Evolutionary conservation across 2,329 filamentous ascomycete genomes (phyloP).

Genomic region (Pseudocercospora eumusae): DNA sequence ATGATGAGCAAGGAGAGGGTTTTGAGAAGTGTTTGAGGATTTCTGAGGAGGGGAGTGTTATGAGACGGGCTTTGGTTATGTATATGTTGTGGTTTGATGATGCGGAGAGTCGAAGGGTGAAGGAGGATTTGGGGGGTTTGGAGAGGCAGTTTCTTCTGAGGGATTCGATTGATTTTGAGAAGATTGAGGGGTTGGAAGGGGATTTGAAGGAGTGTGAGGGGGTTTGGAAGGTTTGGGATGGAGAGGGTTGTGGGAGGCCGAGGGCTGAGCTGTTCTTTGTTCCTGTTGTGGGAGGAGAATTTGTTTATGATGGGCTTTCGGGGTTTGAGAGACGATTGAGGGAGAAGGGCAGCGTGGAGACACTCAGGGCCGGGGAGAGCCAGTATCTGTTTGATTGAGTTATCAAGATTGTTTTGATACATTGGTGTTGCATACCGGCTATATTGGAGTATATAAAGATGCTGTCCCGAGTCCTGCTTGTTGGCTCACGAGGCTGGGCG

Average conservation of each 20-base stretch:
- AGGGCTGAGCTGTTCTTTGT: not conserved
- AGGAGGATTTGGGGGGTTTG: not conserved
- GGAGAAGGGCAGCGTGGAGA: not conserved
- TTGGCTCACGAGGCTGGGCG: no score
- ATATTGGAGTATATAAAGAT: no score
- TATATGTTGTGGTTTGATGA: slow-evolving; percentile 16
- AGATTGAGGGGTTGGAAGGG: not conserved
- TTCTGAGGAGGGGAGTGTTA: not conserved
- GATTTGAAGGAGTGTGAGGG: not conserved
- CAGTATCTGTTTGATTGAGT: not conserved
- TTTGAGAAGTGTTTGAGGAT: slow-evolving; percentile 4
- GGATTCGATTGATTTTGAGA: not conserved
- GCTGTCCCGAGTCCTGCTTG: no score
- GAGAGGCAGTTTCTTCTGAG: not conserved
- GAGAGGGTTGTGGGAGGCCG: not conserved
- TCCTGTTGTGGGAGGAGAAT: not conserved
- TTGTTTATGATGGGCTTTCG: not conserved
- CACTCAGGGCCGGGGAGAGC: not conserved
- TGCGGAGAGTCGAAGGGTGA: not conserved
- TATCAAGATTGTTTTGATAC: not conserved
- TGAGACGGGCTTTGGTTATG: slow-evolving; percentile 13
- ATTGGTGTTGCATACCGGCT: no score
- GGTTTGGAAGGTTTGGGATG: not conserved
- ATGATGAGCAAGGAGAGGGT: not conserved
- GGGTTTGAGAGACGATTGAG: not conserved